Conservation (phyloP, 352 stramenopile species). For the Globisporangium sylvaticum region DNA sequence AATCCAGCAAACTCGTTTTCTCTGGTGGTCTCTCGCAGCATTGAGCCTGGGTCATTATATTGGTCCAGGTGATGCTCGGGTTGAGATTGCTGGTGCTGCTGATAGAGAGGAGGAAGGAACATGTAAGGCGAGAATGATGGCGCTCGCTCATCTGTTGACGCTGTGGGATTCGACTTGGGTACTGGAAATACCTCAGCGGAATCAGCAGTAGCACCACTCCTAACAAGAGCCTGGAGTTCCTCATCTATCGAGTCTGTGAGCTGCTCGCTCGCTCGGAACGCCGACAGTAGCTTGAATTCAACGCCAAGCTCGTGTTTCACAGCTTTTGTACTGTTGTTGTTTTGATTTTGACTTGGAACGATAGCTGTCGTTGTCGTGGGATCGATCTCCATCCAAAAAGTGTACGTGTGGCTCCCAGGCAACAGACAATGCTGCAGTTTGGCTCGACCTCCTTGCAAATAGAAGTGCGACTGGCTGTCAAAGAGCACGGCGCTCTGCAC, state of each 20-base stretch:
- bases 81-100: background rate
- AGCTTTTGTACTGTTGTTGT: slow-evolving; percentile 1
- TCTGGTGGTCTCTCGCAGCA: background rate
- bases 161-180: background rate
- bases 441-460: slow-evolving; percentile 34
- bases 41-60: background rate
- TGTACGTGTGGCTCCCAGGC: slow-evolving; percentile 59
- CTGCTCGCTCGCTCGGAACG: slow-evolving; percentile 27
- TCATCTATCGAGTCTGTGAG: slow-evolving; percentile 9
- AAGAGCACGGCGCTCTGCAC: slow-evolving; percentile 63
- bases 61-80: background rate
- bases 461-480: slow-evolving; percentile 67
- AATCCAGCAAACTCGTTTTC: background rate
- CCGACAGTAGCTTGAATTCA: slow-evolving; percentile 40
- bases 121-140: slow-evolving; percentile 10
- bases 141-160: background rate
- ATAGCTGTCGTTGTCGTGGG: background rate
- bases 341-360: too few species aligned
- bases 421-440: slow-evolving; percentile 40
- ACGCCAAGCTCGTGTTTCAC: slow-evolving; percentile 23
- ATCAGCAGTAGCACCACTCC: too few species aligned
- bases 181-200: background rate
- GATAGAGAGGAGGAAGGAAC: slow-evolving; percentile 6
- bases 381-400: slow-evolving; percentile 60
- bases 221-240: slow-evolving; percentile 2